Base-by-base conservation (phyloP, 2,329 filamentous ascomycete genomes). In the Sporothrix phasma region DNA sequence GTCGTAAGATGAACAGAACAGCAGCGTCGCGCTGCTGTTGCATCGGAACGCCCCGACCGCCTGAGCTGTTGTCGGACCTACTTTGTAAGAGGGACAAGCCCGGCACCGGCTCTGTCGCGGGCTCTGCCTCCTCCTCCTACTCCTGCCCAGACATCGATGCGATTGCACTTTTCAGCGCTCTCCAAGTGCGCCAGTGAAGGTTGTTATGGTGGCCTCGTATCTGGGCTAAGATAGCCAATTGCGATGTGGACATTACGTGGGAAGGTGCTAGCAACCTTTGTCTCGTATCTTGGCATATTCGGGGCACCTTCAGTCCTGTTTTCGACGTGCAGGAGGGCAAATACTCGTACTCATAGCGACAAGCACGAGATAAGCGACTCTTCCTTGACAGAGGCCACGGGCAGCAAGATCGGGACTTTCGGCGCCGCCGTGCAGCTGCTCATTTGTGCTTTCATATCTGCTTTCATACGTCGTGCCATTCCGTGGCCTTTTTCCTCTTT, bases 221-320 rank as follows among this genome's bases (percentile, higher is more conserved):
- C 46, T 49, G 45, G 17, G 29, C 13, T n/a, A n/a, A 46, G 29
- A 51, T 31, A 51, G 31, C 60, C 60, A 62, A 62, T 62, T 51
- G 60, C 24, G 22, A 29, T 17, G 24, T 26, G 34, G 46, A 17
- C 22, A 62, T 53, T 62, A 62, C 56, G 56, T 22, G 41, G 56
- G 39, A 39, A 19, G 17, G 22, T 22, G n/a, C 49, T 19, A n/a
- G 49, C n/a, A 29, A 8, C 5, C 7, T 7, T 17, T 13, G 37
- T 13, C 37, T 15, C 37, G 15, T 17, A n/a, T n/a, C n/a, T n/a
- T n/a, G n/a, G n/a, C n/a, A n/a, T n/a, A n/a, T n/a, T n/a, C n/a
- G n/a, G n/a, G n/a, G n/a, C n/a, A n/a, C n/a, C n/a, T n/a, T n/a
- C n/a, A n/a, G 10, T 11, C 13, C 31, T 29, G 49, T 31, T 37